These are phyloP conservation scores for Puccinia coronata DNA, from an alignment of 1,284 basidiomycete genomes.

Conservation along the genomic window DNA sequence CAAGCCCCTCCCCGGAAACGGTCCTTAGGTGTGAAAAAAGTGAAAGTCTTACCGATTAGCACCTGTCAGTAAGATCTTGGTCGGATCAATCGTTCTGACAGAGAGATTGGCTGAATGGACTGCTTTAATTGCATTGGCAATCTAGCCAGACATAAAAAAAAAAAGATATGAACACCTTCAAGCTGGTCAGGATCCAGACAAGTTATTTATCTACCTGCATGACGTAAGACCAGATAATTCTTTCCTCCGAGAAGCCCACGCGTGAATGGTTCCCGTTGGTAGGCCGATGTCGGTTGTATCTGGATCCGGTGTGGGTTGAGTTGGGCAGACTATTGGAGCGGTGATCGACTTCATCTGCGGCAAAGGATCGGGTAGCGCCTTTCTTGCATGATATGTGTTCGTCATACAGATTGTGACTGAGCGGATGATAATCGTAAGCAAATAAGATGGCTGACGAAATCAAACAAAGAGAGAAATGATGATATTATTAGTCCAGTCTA, in stretches of 20 bases:
- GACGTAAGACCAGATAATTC: slow-evolving; percentile 90
- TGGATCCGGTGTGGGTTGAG: slow-evolving; percentile 26
- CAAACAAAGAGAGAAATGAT: background rate
- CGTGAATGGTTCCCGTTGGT: slow-evolving; percentile 52
- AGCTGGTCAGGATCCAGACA: background rate
- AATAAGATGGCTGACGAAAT: slow-evolving; percentile 76
- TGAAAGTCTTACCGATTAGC: slow-evolving; percentile 71
- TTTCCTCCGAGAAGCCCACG: slow-evolving; percentile 68
- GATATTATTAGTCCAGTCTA: background rate
- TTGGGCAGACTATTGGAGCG: slow-evolving; percentile 17
- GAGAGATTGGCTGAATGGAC: slow-evolving; percentile 82
- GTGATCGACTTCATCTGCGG: slow-evolving; percentile 48
- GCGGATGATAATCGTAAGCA: slow-evolving; percentile 86
- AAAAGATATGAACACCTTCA: background rate
- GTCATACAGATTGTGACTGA: slow-evolving; percentile 79
- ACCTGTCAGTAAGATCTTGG: slow-evolving; percentile 83
- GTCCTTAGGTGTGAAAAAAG: background rate
- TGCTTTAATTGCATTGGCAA: slow-evolving; percentile 80
- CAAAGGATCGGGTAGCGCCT: slow-evolving; percentile 54
- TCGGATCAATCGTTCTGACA: slow-evolving; percentile 78
- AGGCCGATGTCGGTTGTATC: slow-evolving; percentile 41
- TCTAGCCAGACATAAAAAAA: slow-evolving; percentile 53
- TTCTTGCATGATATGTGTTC: slow-evolving; percentile 63
- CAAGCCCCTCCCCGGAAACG: background rate
- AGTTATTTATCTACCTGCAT: slow-evolving; percentile 64